These are phyloP conservation scores for Venustampulla echinocandica DNA, from an alignment of 495 filamentous ascomycete genomes.

Conservation along the genomic window DNA sequence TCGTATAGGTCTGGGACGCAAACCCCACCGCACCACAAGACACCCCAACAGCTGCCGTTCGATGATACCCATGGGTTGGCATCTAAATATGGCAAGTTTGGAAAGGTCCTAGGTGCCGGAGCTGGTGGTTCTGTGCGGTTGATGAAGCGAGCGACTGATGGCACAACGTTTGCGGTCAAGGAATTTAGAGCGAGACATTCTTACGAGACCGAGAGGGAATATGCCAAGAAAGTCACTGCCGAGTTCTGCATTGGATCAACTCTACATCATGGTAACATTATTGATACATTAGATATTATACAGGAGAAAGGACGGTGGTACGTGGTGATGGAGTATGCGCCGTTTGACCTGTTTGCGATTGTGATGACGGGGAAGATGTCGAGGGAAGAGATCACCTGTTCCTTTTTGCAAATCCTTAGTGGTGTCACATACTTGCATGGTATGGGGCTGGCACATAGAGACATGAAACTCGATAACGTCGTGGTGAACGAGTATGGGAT, in stretches of 20 bases:
- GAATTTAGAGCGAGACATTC: slow-evolving; percentile 89
- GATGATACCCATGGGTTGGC: slow-evolving; percentile 86
- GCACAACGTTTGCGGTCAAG: slow-evolving; percentile 92
- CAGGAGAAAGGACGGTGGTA: slow-evolving; percentile 95
- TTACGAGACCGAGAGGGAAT: slow-evolving; percentile 89
- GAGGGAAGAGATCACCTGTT: slow-evolving; percentile 81
- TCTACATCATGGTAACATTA: slow-evolving; percentile 95
- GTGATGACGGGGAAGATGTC: slow-evolving; percentile 99
- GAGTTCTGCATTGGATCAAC: slow-evolving; percentile 98
- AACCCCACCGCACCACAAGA: slow-evolving; percentile 49
- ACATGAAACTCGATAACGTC: slow-evolving; percentile 96
- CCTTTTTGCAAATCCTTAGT: slow-evolving; percentile 88
- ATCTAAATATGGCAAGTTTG: slow-evolving; percentile 91
- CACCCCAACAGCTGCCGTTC: slow-evolving; percentile 67
- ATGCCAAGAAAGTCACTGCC: slow-evolving; percentile 98
- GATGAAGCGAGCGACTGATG: slow-evolving; percentile 85
- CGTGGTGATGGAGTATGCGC: slow-evolving; percentile 99
- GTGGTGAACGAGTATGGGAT: slow-evolving; percentile 96
- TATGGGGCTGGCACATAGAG: slow-evolving; percentile 91
- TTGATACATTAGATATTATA: slow-evolving; percentile 94
- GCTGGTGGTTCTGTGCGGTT: slow-evolving; percentile 92
- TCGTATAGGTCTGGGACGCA: slow-evolving; percentile 44
- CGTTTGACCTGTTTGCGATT: slow-evolving; percentile 92
- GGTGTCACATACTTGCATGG: slow-evolving; percentile 96
- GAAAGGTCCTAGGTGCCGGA: slow-evolving; percentile 85